Evolutionary conservation across 2,329 filamentous ascomycete species (phyloP), one percentile per base, ranked within the genome.

Genomic region (Aspergillus quadricinctus): DNA sequence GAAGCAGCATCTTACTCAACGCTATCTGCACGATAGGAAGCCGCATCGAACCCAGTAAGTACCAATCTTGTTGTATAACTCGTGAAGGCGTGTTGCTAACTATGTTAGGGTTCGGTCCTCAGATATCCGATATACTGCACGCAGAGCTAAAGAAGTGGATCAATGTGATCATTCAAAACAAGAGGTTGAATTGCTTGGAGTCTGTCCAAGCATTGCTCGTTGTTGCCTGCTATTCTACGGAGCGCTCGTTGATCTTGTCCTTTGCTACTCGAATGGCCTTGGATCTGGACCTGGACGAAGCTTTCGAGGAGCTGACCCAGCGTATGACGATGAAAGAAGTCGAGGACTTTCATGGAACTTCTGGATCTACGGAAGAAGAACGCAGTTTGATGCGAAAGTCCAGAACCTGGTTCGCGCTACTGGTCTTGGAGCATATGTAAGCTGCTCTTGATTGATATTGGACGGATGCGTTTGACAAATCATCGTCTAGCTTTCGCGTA

Each of bases 1-100:
- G 81, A 11, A 83, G 79, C 53, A 73, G 75, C 3, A 75, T 83
- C 17, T 69, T 84, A 0, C 77, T 83, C 49, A 79, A 81, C 59
- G 73, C 77, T 1, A 80, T 83, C 7, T 78, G 81, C 54, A 77
- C 79, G 1, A 76, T 82, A 25, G 81, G 81, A 2, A 81, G 79
- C 60, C 77, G 80, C 11, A 76, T 79, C 2, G 61, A 71, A 14
- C 63, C 60, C 4, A 66, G 68, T 70, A 60, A 17, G 6, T 27
- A 57, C 25, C n/a, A 4, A 29, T 11, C 4, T 17, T 4, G 11
- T 10, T 5, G 14, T 8, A 2, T 19, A 28, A 10, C 4, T 2
- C 11, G 6, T 14, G 28, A 10, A 49, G 14, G 8, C 11, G 5
- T 23, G 1, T 4, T 50, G 17, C 29, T 52, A 29, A 56, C 27